Base-by-base conservation (phyloP, 345 rosid genomes). In the Lepidium sativum region DNA sequence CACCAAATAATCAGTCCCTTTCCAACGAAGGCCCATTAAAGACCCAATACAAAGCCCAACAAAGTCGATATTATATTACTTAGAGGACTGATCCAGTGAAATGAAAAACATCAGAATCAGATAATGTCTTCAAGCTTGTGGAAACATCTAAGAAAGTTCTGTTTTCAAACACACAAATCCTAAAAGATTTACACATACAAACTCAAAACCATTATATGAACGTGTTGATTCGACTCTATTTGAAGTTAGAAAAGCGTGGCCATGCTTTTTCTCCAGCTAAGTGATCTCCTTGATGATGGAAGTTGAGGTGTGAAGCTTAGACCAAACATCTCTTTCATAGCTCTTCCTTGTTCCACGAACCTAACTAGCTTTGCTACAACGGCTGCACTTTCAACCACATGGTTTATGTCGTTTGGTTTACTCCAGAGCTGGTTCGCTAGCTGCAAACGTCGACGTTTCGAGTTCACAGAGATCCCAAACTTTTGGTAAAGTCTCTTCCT, bases 281-380 rank as follows among this genome's bases (percentile, higher is more conserved):
- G 77, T 23, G 88, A 83, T 75, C 77, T 84, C 42, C 85, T 74
- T 62, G 75, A 78, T 34, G 78, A 52, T 48, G 70, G 70, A 35
- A 63, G 31, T 2, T 86, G 81, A 20, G 91, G 84, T 7, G 92
- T 78, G 79, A 94, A 90, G 77, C 90, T 90, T 47, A 90, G 88
- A 6, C 99, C 96, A 50, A 90, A 85, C 96, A 86, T 87, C 74
- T 83, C 95, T 78, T 90, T 90, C 32, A 84, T 79, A 23, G 84
- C 92, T 17, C 78, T 74, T 23, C 95, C 99, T 56, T 90, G 92
- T 63, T 86, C 97, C 8, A 82, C 82, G 47, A 94, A 86, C 72
- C 83, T 80, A 15, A 83, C 80, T 44, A 94, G 80, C 80, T 88
- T 94, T 1, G 96, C 96, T 18, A 94, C 84, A 21, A 94, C 71